phyloP scores from a whole-genome alignment of 108 stramenopile species.

The Aurantiochytrium sp. region DNA sequence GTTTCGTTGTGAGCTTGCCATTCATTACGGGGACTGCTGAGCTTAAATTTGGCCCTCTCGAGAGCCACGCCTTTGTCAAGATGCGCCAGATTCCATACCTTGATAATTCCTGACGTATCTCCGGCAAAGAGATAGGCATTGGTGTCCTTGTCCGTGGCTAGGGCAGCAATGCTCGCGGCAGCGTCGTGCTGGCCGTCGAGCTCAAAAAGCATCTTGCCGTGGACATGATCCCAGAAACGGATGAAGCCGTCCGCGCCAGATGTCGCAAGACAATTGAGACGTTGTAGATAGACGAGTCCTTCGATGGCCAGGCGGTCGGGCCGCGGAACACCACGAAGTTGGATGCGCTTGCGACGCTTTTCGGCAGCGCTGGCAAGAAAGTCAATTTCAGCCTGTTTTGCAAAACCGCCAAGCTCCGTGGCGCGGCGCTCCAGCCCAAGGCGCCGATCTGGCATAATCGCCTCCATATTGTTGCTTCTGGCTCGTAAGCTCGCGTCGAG shows the following conservation, averaged over 20 bases:
- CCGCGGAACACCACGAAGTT: not conserved
- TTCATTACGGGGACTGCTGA: not conserved
- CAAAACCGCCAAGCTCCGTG: not conserved
- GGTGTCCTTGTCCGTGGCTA: not conserved
- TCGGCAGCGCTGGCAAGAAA: not conserved
- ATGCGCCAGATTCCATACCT: not conserved
- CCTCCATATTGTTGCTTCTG: not conserved
- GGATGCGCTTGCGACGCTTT: not conserved
- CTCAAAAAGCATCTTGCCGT: not conserved
- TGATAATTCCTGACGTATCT: not conserved
- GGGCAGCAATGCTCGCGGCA: not conserved
- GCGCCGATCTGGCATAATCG: not conserved
- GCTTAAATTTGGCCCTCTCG: not conserved
- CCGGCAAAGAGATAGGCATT: not conserved
- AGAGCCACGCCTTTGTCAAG: not conserved
- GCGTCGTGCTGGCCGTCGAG: not conserved
- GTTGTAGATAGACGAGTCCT: not conserved
- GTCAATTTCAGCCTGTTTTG: not conserved
- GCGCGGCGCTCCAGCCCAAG: not conserved
- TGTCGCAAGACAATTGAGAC: not conserved
- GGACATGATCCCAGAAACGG: not conserved
- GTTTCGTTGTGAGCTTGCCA: not conserved
- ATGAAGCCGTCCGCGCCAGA: constrained; percentile 5
- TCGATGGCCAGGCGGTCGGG: constrained; percentile 3
- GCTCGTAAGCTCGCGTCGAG: not conserved